phyloP scores from a whole-genome alignment of 371 early-diverging fungal species.

The Zychaea mexicana region DNA sequence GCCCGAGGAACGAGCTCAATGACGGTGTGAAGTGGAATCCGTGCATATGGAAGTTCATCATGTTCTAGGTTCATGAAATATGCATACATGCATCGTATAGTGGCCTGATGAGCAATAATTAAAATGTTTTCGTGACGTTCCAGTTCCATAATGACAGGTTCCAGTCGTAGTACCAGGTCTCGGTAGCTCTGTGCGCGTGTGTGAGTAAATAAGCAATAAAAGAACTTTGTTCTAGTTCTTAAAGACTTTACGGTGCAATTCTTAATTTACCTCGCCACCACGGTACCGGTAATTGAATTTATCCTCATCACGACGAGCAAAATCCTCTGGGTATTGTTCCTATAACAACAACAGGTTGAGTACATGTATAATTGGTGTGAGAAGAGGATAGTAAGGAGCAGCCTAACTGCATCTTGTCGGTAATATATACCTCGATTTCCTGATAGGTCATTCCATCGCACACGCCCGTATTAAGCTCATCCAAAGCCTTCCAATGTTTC shows the following conservation, averaged over 20 bases:
- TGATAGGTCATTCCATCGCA: slow-evolving; percentile 99
- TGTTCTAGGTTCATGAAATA: slow-evolving; percentile 91
- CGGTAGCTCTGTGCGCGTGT: slow-evolving; percentile 66
- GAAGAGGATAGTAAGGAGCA: not conserved
- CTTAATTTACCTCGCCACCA: slow-evolving; percentile 83
- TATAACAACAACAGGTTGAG: slow-evolving; percentile 17
- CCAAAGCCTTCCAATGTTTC: slow-evolving; percentile 94
- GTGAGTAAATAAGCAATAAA: not conserved
- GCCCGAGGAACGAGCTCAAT: slow-evolving; percentile 95
- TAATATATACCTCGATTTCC: slow-evolving; percentile 79
- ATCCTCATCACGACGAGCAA: slow-evolving; percentile 89
- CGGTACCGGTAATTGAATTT: slow-evolving; percentile 93
- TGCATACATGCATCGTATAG: slow-evolving; percentile 91
- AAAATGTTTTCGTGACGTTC: slow-evolving; percentile 95
- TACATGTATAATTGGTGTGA: not conserved
- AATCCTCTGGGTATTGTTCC: slow-evolving; percentile 83
- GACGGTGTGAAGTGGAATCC: slow-evolving; percentile 96
- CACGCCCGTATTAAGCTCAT: slow-evolving; percentile 95
- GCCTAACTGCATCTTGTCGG: too few relatives aligned
- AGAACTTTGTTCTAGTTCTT: not conserved
- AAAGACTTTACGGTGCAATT: not conserved
- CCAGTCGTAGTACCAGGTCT: slow-evolving; percentile 65
- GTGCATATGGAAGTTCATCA: slow-evolving; percentile 93
- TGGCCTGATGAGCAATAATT: slow-evolving; percentile 95
- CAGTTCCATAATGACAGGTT: slow-evolving; percentile 93